Percentiles rank a stretch among this genome's conserved stretches.
Conservation (phyloP, 495 filamentous ascomycete species). For the Penicillium arizonense region DNA sequence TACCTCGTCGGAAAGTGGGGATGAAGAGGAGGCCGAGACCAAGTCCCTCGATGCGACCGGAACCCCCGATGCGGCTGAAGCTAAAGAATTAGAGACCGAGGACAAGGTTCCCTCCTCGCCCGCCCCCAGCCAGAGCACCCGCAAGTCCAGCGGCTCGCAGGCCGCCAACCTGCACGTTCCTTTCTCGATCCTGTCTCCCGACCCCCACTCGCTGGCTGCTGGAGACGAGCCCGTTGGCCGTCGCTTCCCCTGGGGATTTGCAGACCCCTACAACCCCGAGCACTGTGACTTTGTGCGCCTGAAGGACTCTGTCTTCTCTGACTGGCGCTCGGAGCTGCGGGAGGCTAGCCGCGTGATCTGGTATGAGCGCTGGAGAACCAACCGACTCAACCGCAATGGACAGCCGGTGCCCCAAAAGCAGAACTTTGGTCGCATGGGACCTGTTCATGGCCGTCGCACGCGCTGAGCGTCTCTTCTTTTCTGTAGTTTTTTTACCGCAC, state of each 20-base stretch:
- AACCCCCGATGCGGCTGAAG: constrained; percentile 1
- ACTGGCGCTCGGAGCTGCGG: constrained; percentile 88
- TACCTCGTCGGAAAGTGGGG: constrained; percentile 56
- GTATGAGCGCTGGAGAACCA: constrained; percentile 96
- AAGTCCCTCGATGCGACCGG: constrained; percentile 11
- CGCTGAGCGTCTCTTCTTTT: constrained; percentile 20
- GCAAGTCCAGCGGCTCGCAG: constrained; percentile 21
- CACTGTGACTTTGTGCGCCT: constrained; percentile 95
- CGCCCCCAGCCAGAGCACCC: constrained; percentile 18
- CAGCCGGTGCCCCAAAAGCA: constrained; percentile 24
- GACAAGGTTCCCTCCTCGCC: constrained; percentile 1
- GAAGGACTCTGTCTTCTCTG: constrained; percentile 87
- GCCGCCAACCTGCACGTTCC: constrained; percentile 56
- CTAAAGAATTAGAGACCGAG: constrained; percentile 1
- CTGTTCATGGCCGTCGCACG: constrained; percentile 31
- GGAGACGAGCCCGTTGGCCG: constrained; percentile 61
- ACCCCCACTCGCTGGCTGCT: constrained; percentile 76
- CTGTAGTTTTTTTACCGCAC: constrained; percentile 26
- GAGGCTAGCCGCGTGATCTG: constrained; percentile 89
- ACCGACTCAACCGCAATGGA: constrained; percentile 53
- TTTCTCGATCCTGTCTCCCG: constrained; percentile 90
- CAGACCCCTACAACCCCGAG: constrained; percentile 82
- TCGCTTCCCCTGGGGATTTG: constrained; percentile 94
- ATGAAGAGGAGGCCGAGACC: constrained; percentile 41
- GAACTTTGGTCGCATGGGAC: constrained; percentile 32